phyloP scores from a whole-genome alignment of 2,329 filamentous ascomycete species.

The Colletotrichum melonis region DNA sequence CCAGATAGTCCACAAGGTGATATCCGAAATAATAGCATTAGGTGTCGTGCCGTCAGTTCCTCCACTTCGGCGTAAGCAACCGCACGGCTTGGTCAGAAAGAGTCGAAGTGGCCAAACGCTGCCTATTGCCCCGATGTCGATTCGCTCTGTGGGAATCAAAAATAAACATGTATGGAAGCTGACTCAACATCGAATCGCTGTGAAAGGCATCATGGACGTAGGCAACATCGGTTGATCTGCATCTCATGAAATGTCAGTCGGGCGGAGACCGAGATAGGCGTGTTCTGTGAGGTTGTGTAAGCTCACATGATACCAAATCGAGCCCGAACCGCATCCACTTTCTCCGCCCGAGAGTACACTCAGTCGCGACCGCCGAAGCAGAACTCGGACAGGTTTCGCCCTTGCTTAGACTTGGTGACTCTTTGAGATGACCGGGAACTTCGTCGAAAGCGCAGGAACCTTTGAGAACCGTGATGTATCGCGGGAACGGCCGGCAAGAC shows the following conservation, averaged over 20 bases:
- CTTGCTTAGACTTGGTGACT: neutral
- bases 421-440: neutral
- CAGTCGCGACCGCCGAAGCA: neutral
- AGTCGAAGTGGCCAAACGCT: neutral
- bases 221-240: neutral
- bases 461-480: neutral
- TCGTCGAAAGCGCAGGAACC: neutral
- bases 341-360: neutral
- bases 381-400: neutral
- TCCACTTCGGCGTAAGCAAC: conserved; percentile 25
- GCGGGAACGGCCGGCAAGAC: neutral
- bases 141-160: neutral
- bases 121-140: neutral
- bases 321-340: neutral
- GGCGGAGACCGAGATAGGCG: neutral
- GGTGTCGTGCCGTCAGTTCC: neutral
- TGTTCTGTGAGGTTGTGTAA: conserved; percentile 1
- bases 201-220: neutral
- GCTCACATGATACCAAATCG: conserved; percentile 8
- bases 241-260: neutral
- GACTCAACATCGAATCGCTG: conserved; percentile 2
- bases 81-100: conserved; percentile 6
- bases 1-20: neutral
- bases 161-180: conserved; percentile 12
- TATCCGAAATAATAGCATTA: neutral